Base-by-base conservation (phyloP, 441 rosid genomes). In the Pelargonium cotyledonis region DNA sequence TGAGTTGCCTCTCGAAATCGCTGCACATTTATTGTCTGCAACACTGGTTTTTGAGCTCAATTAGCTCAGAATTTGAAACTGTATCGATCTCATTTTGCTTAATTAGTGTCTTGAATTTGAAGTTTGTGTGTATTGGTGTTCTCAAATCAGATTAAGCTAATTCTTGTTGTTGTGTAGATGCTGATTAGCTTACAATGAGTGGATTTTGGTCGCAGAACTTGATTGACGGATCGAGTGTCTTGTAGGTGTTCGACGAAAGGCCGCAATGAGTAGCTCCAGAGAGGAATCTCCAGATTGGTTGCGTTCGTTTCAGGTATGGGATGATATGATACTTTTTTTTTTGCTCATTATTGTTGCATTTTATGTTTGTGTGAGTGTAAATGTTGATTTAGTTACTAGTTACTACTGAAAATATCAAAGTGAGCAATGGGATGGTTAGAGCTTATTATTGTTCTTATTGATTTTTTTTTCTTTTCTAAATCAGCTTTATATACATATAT, bases 221-320 rank as follows among this genome's bases (percentile, higher is more conserved):
- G 6, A 9, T 55, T 55, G 10, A 16, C 23, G 21, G 61, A 55
- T 55, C 19, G 61, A 55, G 61, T 55, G 61, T 10, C 21, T 21
- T 16, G 61, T 8, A 55, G 61, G 23, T 55, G 61, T 55, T 55
- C 11, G 61, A 55, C 61, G 61, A 55, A 55, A 55, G 61, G 21
- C 62, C 75, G 63, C 51, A 71, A 83, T 90, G 97, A 84, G 88
- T 78, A 78, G 82, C 78, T 83, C 92, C 15, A 77, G 95, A 69
- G 97, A 86, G 80, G 81, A 81, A 75, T 91, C 98, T 79, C 96
- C 98, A 0, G 95, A 93, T 65, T 93, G 96, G 98, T 84, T 91
- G 43, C 90, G 84, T 21, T 79, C 85, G 72, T 94, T 81, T 77
- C 82, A 86, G 97, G 97, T 88, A 60, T 43, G 35, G 40, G 62